Base-by-base conservation (phyloP, 352 stramenopile species). In the Phytophthora podocarpi region DNA sequence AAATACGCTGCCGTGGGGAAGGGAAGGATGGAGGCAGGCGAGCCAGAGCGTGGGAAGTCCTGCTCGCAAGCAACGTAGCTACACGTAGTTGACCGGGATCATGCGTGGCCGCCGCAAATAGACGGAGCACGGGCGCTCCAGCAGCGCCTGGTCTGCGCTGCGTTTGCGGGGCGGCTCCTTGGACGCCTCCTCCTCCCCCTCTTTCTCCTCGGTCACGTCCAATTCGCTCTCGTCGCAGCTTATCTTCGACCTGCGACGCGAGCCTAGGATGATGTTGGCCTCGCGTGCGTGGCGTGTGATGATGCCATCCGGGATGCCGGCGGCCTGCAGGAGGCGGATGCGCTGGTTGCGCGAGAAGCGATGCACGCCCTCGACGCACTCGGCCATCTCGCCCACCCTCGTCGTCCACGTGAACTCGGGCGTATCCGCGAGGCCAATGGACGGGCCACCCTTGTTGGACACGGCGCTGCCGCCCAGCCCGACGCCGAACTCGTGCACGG, bases 331-430 rank as follows among this genome's bases (percentile, higher is more conserved):
- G 51, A 89, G 56, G 15, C 71, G 76, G 47, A 85, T 76, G 35
- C 80, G 76, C 52, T 89, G 72, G 47, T 76, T 78, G n/a, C 66
- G 61, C n/a, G 70, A 70, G 65, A 89, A 87, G 16, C 77, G 75
- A 49, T 82, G 80, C 11, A 89, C 67, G n/a, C 80, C 80, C 62
- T 89, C 77, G 31, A 77, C 80, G 52, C 77, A 54, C 47, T 87
- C 77, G 35, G 80, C 80, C 80, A 89, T 89, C 43, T 89, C 69
- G 49, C 72, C 79, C 60, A 88, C 79, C 37, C 74, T 84, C 26
- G 76, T 91, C 21, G 74, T 89, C 76, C 77, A 85, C 27, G 77
- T 89, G 59, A 87, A 87, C 66, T 89, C 81, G 35, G 74, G 74
- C 10, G 50, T 62, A 57, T 86, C 74, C 6, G 73, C 47, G 18